Evolutionary conservation across 2,329 filamentous ascomycete genomes (phyloP), one percentile per base, ranked within the genome.

Genomic region (Diaporthe caulivora): DNA sequence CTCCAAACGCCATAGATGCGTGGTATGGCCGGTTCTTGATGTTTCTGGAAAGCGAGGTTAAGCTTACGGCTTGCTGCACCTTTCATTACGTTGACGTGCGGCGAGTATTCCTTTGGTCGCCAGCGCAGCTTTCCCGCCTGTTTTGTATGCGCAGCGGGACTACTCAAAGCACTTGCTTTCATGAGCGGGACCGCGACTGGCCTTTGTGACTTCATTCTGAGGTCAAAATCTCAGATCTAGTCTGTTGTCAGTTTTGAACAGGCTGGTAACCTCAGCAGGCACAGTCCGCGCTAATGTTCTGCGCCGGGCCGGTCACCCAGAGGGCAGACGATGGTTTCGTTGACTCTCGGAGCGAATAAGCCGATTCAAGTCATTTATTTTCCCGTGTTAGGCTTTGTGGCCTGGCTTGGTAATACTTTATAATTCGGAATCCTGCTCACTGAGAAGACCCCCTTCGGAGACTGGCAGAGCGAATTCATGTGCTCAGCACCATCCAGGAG

Each of bases 21-120:
- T 65, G 60, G 60, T 65, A 49, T 29, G 60, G 60, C 26, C 44
- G 60, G 8, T 31, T 31, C 29, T 10, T 65, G 29, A 65, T 65
- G 60, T 26, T 26, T 17, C 42, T 65, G n/a, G 60, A 26, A 2
- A n/a, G 7, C 26, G 21, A 49, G 42, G 13, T 26, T 65, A 7
- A 9, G 17, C 17, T 4, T 7, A 37, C 42, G 26, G 47, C n/a
- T 51, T 31, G 44, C 21, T 18, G 44, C 6, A 2, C 6, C 29
- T 18, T 51, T 65, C 13, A 37, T 65, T 26, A n/a, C 44, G 31
- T 29, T 31, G 17, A 47, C 34, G 17, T 15, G 17, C 11, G 29
- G 17, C 8, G 18, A 6, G 6, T 3, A 8, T 51, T 47, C 18
- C 29, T 51, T 65, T 65, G 7, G 21, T 24, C 9, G 26, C 11